Evolutionary conservation across 495 filamentous ascomycete species (phyloP), one percentile per base, ranked within the genome.

Genomic region (Chaetomium tenue): DNA sequence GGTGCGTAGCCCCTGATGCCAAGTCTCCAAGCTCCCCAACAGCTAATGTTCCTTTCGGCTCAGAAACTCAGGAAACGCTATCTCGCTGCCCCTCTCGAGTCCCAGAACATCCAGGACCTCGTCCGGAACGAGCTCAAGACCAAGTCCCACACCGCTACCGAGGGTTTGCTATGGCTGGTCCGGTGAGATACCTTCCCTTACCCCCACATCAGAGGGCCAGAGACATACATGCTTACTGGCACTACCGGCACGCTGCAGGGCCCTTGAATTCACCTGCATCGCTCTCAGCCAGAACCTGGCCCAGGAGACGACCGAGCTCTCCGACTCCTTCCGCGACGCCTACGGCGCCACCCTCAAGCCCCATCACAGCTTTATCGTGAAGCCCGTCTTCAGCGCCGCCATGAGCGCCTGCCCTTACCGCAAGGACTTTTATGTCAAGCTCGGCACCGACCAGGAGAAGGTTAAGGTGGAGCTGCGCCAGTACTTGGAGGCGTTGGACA

Each of bases 341-440:
- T 98, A 98, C 79, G 84, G 80, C 70, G 77, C 75, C 61, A 95
- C 93, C 60, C 90, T 98, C 70, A 96, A 93, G 79, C 89, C 87
- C 30, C 89, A 97, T 80, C 94, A 98, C 83, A 84, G 80, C 68
- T 89, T 94, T 76, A 54, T 97, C 37, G 79, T 96, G 54, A 96
- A 92, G 81, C 90, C 90, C 61, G 82, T 96, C 68, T 97, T 97
- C 83, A 88, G 83, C 67, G 87, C 91, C 61, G 94, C 95, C 67
- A 96, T 98, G 91, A 83, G 84, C 65, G 92, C 91, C 11, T 92
- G 89, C 68, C 94, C 95, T 3, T 96, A 96, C 82, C 87, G 92
- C 48, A 90, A 89, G 66, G 88, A 90, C 71, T 98, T 98, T 73
- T 97, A 96, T 72, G 72, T 70, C 55, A 97, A 97, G 83, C 78